Percentiles rank a stretch among this genome's conserved stretches.
phyloP scores from a whole-genome alignment of 306 rosid species.

The Cicer yamashitae region DNA sequence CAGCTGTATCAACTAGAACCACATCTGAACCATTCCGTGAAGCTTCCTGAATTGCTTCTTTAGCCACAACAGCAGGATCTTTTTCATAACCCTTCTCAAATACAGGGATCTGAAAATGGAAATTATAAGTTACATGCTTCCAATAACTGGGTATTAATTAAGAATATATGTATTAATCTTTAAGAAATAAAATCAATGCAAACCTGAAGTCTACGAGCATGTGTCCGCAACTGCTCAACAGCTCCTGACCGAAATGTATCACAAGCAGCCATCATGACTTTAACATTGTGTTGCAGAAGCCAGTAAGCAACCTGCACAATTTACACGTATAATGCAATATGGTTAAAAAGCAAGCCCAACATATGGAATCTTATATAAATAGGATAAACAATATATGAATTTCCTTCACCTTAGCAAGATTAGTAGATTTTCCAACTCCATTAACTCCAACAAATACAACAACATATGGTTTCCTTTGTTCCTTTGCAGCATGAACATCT shows the following conservation, averaged over 20 bases:
- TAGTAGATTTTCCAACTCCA: conserved; percentile 98
- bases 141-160: conserved; percentile 6
- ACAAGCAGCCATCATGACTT: conserved; percentile 99
- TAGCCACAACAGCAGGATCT: conserved; percentile 98
- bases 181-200: conserved; percentile 39
- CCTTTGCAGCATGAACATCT: conserved; percentile 93
- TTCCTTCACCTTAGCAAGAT: conserved; percentile 84
- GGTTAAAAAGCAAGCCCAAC: conserved; percentile 35
- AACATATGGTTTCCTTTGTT: conserved; percentile 93
- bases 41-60: conserved; percentile 99
- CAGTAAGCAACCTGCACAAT: conserved; percentile 92
- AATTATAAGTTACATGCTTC: conserved; percentile 24
- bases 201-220: conserved; percentile 99
- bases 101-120: conserved; percentile 77
- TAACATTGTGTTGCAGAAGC: conserved; percentile 84
- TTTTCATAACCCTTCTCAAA: conserved; percentile 98
- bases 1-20: conserved; percentile 98
- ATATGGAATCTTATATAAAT: conserved; percentile 25
- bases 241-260: conserved; percentile 99
- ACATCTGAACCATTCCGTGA: conserved; percentile 91
- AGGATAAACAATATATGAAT: conserved; percentile 12
- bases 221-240: conserved; percentile 98
- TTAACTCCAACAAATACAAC: conserved; percentile 98
- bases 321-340: conserved; percentile 31
- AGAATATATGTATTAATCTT: conserved; percentile 12